These are phyloP conservation scores for Pseudogymnoascus sp. DNA, from an alignment of 2,329 filamentous ascomycete species.

Conservation along the genomic window DNA sequence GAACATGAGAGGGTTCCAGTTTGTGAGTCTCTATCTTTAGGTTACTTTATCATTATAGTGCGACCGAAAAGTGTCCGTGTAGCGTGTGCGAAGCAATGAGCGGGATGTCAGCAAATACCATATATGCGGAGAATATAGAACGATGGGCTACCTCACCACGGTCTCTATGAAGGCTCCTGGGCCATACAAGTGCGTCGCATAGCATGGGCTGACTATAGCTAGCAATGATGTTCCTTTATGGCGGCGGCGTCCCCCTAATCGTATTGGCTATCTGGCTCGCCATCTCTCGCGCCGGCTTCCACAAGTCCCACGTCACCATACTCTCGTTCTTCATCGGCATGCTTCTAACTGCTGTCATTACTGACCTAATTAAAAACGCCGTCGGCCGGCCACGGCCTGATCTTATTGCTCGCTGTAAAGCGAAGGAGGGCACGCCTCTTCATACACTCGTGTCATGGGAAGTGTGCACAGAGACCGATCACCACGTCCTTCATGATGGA, in stretches of 20 bases:
- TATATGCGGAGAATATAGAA: neutral
- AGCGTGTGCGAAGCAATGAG: neutral
- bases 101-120: neutral
- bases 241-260: constrained; percentile 60
- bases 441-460: constrained; percentile 52
- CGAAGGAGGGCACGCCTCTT: constrained; percentile 40
- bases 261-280: constrained; percentile 59
- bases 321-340: constrained; percentile 71
- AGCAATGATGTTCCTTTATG: constrained; percentile 73
- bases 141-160: neutral
- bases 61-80: neutral
- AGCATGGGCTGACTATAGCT: constrained; percentile 1
- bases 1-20: constrained; percentile 75
- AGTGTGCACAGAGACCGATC: constrained; percentile 64
- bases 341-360: constrained; percentile 71
- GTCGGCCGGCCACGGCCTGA: constrained; percentile 70
- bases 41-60: neutral
- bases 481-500: constrained; percentile 67
- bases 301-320: constrained; percentile 79
- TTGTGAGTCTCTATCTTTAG: constrained; percentile 38
- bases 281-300: constrained; percentile 51
- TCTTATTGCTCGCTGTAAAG: constrained; percentile 78
- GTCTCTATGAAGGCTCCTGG: neutral
- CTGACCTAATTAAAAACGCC: constrained; percentile 79
- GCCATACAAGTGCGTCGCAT: neutral